A percentile compares a stretch with the other conserved stretches of the same genome.
Conservation (phyloP, 495 filamentous ascomycete genomes). For the Neurospora sp. region DNA sequence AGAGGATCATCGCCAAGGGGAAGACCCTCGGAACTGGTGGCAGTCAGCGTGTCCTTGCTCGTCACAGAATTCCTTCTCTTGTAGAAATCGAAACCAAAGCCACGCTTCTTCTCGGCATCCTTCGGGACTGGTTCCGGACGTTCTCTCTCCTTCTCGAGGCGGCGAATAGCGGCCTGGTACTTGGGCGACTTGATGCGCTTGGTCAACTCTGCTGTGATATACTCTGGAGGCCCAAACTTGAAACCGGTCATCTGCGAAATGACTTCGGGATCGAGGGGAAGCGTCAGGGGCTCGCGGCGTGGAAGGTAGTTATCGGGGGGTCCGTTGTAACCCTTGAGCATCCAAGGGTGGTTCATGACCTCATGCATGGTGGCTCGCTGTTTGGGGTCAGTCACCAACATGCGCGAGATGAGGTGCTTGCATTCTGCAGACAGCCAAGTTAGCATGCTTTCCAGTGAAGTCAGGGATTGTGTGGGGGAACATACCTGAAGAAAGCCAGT, state of each 20-base stretch:
- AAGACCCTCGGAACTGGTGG: slow-evolving; percentile 72
- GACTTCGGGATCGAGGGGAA: slow-evolving; percentile 75
- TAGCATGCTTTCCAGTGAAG: slow-evolving; percentile 12
- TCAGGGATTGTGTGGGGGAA: slow-evolving; percentile 1
- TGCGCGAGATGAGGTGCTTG: slow-evolving; percentile 83
- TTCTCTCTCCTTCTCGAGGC: slow-evolving; percentile 53
- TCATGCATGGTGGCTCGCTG: slow-evolving; percentile 79
- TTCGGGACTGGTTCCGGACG: slow-evolving; percentile 45
- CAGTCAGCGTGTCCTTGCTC: slow-evolving; percentile 83
- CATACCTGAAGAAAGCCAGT: slow-evolving; percentile 81
- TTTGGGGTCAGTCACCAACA: slow-evolving; percentile 91
- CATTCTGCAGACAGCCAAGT: slow-evolving; percentile 54
- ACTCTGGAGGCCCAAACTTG: slow-evolving; percentile 83
- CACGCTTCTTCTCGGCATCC: slow-evolving; percentile 70
- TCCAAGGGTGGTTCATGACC: slow-evolving; percentile 96
- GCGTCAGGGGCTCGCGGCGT: slow-evolving; percentile 66
- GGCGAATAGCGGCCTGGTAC: slow-evolving; percentile 69
- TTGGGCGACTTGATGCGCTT: slow-evolving; percentile 82
- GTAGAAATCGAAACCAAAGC: slow-evolving; percentile 92
- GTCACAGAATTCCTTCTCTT: slow-evolving; percentile 81
- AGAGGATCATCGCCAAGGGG: slow-evolving; percentile 76
- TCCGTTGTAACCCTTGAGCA: slow-evolving; percentile 80
- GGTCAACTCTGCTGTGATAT: slow-evolving; percentile 70
- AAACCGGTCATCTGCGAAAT: slow-evolving; percentile 95
- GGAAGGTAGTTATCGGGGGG: slow-evolving; percentile 89